These are phyloP conservation scores for Aspergillus sp. DNA, from an alignment of 2,329 filamentous ascomycete species.

Conservation along the genomic window DNA sequence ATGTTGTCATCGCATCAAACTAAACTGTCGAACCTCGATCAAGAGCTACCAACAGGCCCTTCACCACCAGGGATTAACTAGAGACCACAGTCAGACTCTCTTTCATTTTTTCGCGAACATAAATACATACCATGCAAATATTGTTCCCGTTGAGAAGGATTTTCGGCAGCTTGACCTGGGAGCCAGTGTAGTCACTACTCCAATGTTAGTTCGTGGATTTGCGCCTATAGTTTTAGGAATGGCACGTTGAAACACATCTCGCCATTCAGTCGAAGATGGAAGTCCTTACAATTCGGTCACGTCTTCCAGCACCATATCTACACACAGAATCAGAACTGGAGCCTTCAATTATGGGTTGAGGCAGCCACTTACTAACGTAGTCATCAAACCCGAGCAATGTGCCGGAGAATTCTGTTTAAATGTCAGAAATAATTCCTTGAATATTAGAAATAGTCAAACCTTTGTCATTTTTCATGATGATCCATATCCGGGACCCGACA, in stretches of 20 bases:
- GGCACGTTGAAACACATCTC: background rate
- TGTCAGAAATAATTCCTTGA: constrained; percentile 12
- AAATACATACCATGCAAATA: constrained; percentile 84
- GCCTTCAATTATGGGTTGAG: constrained; percentile 18
- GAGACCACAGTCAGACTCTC: background rate
- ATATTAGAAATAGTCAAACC: constrained; percentile 54
- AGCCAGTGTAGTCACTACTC: constrained; percentile 81
- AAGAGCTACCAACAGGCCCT: constrained; percentile 54
- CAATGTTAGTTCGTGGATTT: constrained; percentile 18
- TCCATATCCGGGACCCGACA: constrained; percentile 96
- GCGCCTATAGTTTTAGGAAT: background rate
- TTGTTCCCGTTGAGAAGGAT: constrained; percentile 98
- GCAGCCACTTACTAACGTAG: constrained; percentile 86
- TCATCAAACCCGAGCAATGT: constrained; percentile 96
- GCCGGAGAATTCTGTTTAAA: constrained; percentile 79
- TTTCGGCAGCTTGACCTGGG: constrained; percentile 86
- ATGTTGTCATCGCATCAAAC: constrained; percentile 16
- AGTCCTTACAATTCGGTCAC: constrained; percentile 85
- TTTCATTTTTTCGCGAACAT: background rate
- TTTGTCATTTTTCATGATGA: constrained; percentile 99
- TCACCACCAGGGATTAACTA: constrained; percentile 78
- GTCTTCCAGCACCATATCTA: constrained; percentile 97
- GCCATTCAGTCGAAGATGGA: background rate
- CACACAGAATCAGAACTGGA: constrained; percentile 11
- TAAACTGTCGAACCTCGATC: constrained; percentile 12